Conservation (phyloP, 805 yeast genomes). For the Metschnikowia kofuensis region DNA sequence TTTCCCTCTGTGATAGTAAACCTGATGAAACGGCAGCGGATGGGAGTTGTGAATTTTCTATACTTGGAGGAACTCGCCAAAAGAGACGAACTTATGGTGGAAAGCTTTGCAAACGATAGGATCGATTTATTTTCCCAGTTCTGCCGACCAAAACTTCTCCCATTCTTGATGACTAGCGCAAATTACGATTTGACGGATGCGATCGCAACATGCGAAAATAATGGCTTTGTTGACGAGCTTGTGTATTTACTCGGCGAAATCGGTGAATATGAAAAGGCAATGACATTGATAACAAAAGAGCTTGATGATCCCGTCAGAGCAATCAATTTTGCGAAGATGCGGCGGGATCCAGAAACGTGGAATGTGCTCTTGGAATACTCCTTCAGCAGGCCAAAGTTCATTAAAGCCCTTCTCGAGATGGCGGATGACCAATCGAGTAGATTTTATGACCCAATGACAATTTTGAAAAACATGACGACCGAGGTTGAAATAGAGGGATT, state of each 20-base stretch:
- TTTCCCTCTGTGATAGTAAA: conserved; percentile 50
- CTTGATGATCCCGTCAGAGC: conserved; percentile 79
- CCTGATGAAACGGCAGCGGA: conserved; percentile 38
- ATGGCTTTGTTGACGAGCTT: conserved; percentile 60
- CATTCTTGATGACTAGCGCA: conserved; percentile 56
- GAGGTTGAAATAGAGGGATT: conserved; percentile 65
- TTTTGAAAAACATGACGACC: conserved; percentile 62
- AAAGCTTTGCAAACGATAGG: conserved; percentile 63
- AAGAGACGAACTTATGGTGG: conserved; percentile 53
- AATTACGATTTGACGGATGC: conserved; percentile 71
- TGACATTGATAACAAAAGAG: conserved; percentile 71
- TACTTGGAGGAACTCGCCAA: conserved; percentile 60
- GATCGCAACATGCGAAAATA: conserved; percentile 57
- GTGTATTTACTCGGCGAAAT: conserved; percentile 79
- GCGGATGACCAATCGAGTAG: conserved; percentile 52
- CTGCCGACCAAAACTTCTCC: conserved; percentile 52
- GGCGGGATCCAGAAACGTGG: conserved; percentile 79
- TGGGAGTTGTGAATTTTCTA: conserved; percentile 56
- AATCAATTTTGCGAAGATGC: conserved; percentile 67
- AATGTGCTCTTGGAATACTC: conserved; percentile 68
- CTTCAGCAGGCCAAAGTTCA: conserved; percentile 69
- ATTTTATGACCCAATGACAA: conserved; percentile 60
- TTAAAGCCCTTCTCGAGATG: conserved; percentile 66
- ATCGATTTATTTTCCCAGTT: conserved; percentile 63
- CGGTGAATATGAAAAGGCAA: conserved; percentile 76